phyloP scores from a whole-genome alignment of 2,329 filamentous ascomycete species.

The Verticillium longisporum region DNA sequence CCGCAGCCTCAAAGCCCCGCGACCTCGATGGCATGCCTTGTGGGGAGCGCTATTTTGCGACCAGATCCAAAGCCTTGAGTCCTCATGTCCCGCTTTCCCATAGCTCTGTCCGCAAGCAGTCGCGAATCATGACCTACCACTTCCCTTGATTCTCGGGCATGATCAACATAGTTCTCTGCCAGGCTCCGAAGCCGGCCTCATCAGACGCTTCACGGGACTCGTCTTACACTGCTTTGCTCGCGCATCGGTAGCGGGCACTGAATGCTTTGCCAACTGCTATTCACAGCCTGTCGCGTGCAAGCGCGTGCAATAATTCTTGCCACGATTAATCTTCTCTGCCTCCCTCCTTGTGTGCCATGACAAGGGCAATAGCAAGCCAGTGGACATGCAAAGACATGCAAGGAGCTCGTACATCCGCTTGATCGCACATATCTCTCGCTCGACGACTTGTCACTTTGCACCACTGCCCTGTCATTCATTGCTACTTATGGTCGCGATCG shows the following conservation, averaged over 20 bases:
- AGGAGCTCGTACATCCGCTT: neutral
- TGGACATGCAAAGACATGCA: neutral
- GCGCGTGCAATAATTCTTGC: neutral
- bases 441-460: neutral
- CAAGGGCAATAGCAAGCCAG: neutral
- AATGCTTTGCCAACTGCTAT: neutral
- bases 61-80: neutral
- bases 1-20: neutral
- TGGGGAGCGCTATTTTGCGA: no score
- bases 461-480: neutral
- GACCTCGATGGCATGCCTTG: neutral
- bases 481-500: neutral
- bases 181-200: neutral
- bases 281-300: neutral
- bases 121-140: neutral
- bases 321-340: neutral
- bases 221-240: neutral
- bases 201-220: neutral
- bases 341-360: neutral
- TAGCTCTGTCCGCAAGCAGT: neutral
- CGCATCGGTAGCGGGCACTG: no score
- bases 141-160: neutral
- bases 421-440: no score
- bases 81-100: neutral
- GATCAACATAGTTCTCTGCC: neutral